Conservation (phyloP, 305 asterid species). For the Nicotiana rustica region DNA sequence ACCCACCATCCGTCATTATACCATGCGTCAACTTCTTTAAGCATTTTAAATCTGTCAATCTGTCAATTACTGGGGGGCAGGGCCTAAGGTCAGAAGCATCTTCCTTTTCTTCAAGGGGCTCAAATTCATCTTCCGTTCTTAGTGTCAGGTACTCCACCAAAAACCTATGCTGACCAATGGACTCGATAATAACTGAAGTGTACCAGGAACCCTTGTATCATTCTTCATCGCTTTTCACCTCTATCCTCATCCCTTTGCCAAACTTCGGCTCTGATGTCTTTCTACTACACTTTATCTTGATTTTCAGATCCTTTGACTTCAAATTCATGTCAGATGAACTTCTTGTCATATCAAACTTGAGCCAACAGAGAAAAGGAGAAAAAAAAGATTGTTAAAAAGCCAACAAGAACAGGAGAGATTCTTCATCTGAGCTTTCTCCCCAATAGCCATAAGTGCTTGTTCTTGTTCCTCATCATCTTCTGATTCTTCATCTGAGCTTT, state of each 20-base stretch:
- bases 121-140: constrained; percentile 52
- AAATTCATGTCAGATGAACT: constrained; percentile 38
- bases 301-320: constrained; percentile 38
- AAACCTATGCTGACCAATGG: constrained; percentile 39
- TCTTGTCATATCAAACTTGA: constrained; percentile 43
- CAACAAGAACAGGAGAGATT: constrained; percentile 34
- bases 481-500: no score
- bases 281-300: constrained; percentile 44
- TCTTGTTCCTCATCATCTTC: no score
- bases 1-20: constrained; percentile 73
- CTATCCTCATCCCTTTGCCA: constrained; percentile 54
- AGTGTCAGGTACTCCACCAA: constrained; percentile 63
- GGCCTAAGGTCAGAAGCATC: constrained; percentile 55
- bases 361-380: constrained; percentile 9
- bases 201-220: constrained; percentile 72
- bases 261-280: constrained; percentile 43
- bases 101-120: constrained; percentile 47
- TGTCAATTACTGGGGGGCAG: constrained; percentile 48
- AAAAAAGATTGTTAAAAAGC: constrained; percentile 24
- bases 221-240: constrained; percentile 64
- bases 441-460: no score
- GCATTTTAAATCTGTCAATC: constrained; percentile 45
- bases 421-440: no score
- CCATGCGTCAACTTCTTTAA: constrained; percentile 65
- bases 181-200: constrained; percentile 48